Conservation (phyloP, 2,329 filamentous ascomycete species). For the Fusarium floridanum region DNA sequence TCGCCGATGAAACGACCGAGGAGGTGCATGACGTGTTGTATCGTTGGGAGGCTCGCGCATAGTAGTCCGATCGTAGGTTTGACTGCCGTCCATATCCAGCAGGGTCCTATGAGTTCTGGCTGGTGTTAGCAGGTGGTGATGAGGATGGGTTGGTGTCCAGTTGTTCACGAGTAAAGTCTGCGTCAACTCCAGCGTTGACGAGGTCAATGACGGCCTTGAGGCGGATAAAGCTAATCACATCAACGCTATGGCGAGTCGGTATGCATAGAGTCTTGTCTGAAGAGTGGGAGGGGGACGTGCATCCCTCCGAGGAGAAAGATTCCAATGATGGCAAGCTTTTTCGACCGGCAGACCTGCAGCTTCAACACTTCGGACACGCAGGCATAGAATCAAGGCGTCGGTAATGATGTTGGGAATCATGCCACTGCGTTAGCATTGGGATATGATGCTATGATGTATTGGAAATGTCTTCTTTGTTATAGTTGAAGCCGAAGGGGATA, state of each 20-base stretch:
- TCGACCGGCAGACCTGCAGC: conserved; percentile 2
- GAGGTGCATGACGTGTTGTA: neutral
- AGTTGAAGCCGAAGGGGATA: too few species aligned
- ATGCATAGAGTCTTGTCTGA: fast-evolving
- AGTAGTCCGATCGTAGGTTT: conserved; percentile 7
- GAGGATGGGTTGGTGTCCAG: too few species aligned
- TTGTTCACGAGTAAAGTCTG: conserved; percentile 2
- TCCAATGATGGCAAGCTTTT: neutral
- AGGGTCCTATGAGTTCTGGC: conserved; percentile 2
- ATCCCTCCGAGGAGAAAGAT: conserved; percentile 8
- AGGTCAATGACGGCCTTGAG: conserved; percentile 2
- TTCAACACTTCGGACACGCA: conserved; percentile 10
- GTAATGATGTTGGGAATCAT: neutral
- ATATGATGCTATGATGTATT: too few species aligned
- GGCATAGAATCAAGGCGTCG: conserved; percentile 9
- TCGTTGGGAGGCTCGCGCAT: conserved; percentile 12
- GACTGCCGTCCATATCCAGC: conserved; percentile 11
- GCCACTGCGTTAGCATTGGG: too few species aligned
- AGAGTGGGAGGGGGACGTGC: neutral
- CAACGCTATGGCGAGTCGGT: fast-evolving
- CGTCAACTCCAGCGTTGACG: neutral
- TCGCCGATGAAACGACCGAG: neutral
- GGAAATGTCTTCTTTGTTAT: too few species aligned
- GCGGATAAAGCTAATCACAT: neutral
- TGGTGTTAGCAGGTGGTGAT: neutral